Base-by-base conservation (phyloP, 176 grass and related monocot genomes). In the Aegilops umbellulata region DNA sequence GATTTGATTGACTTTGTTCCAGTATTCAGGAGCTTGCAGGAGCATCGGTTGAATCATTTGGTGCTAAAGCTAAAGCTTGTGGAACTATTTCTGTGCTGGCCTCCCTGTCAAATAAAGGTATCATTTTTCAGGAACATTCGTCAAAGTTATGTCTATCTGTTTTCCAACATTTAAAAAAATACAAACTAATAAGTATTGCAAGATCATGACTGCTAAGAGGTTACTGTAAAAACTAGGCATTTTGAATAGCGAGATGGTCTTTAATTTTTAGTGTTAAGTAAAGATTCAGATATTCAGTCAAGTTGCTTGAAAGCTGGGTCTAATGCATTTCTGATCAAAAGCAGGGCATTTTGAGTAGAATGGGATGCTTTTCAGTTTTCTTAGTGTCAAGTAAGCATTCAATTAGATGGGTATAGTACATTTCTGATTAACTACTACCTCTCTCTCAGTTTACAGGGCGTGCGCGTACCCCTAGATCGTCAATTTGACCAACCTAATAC, bases 51-150 rank as follows among this genome's bases (percentile, higher is more conserved):
- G 93, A 93, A 90, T 92, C 87, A 83, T 89, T 87, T 87, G 95
- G 95, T 84, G 95, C 95, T 81, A 98, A 98, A 92, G 89, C 95
- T 95, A 91, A 93, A 88, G 81, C 93, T 77, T 98, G 95, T 83
- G 82, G 91, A 82, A 82, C 79, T 73, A 93, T 98, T 76, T 86
- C 89, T 22, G 76, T 87, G 83, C 29, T 30, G 29, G 29, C 29
- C 29, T 30, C 29, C 2, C 29, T 30, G 3, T 30, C 29, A 3
- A 30, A 86, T 66, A 95, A 93, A 95, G 93, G 95, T 95, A 93
- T 4, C 20, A 34, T n/a, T n/a, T n/a, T n/a, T n/a, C n/a, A n/a
- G n/a, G n/a, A n/a, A n/a, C n/a, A n/a, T 47, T 81, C 60, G 31
- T 75, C 2, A 16, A 64, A 69, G 24, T 69, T 22, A 20, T 35